Evolutionary conservation across 2,329 filamentous ascomycete genomes (phyloP).

Genomic region (Massarina eburnea): DNA sequence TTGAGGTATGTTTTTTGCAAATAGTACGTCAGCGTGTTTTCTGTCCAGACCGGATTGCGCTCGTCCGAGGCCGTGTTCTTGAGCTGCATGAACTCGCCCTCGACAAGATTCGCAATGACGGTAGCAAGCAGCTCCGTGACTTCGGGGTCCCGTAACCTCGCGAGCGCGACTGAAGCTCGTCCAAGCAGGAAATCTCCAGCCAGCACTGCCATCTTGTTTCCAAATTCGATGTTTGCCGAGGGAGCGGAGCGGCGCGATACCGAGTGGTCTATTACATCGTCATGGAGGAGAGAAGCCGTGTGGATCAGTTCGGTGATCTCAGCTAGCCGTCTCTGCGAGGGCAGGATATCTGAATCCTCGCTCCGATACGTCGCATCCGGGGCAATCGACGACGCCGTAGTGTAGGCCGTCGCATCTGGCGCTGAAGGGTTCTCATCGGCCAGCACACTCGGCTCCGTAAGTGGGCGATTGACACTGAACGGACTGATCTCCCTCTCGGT

Average conservation of each 20-base stretch:
- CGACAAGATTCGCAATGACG: slow-evolving; percentile 95
- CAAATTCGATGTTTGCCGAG: slow-evolving; percentile 91
- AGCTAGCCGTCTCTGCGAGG: slow-evolving; percentile 87
- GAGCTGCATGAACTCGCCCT: slow-evolving; percentile 99
- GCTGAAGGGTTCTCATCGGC: slow-evolving; percentile 78
- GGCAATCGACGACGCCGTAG: slow-evolving; percentile 56
- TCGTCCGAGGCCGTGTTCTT: slow-evolving; percentile 94
- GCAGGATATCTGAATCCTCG: slow-evolving; percentile 71
- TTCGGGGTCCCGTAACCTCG: slow-evolving; percentile 86
- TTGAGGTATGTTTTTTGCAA: slow-evolving; percentile 98
- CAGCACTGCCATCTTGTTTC: slow-evolving; percentile 98
- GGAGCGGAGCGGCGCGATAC: slow-evolving; percentile 78
- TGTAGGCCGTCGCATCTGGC: slow-evolving; percentile 43
- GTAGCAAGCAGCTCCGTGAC: slow-evolving; percentile 93
- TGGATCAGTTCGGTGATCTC: slow-evolving; percentile 98
- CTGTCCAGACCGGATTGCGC: slow-evolving; percentile 78
- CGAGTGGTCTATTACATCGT: slow-evolving; percentile 97
- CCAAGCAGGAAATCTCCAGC: slow-evolving; percentile 96
- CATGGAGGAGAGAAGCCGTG: slow-evolving; percentile 92
- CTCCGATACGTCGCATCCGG: slow-evolving; percentile 48
- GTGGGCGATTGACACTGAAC: slow-evolving; percentile 57
- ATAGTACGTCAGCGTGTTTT: slow-evolving; percentile 90
- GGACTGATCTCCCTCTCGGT: slow-evolving; percentile 28
- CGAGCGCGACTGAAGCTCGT: slow-evolving; percentile 88
- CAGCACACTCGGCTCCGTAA: slow-evolving; percentile 65